Evolutionary conservation across 345 rosid species (phyloP), one percentile per base, ranked within the genome.

Genomic region (Citrus sp.): DNA sequence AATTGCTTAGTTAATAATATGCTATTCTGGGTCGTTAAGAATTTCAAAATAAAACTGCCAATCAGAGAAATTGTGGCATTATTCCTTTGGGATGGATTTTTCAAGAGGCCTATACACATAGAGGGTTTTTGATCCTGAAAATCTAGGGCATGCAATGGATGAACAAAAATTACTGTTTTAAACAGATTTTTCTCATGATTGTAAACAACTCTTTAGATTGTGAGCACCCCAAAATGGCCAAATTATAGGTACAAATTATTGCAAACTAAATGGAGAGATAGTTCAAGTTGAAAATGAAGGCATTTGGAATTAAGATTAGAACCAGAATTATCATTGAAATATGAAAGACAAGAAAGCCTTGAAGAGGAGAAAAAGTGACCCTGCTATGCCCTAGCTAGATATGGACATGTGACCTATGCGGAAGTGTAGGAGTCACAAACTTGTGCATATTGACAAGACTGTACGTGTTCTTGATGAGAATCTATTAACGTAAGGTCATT

Each of bases 1-100:
- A 24, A 46, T 74, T 54, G n/a, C 64, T 37, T 28, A 54, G 56
- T 78, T 71, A 22, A 14, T 35, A 10, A 22, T 25, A 10, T 67
- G 4, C 74, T 67, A 67, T 79, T 74, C 49, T 59, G 55, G 55
- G 70, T 35, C 32, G 14, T 34, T 16, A 28, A 74, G 55, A 67
- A 67, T 67, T 58, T 79, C 62, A 68, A 35, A 40, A 16, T 67
- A 62, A 79, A 24, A 7, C n/a, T 67, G 27, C 61, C 69, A 59
- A 28, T 46, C 25, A 7, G 56, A 22, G 73, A 55, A 58, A 19
- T 58, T 67, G 46, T 8, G 40, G 56, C 19, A 21, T 19, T 54
- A 24, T 46, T 32, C 32, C 30, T 32, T 28, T 28, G 70, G 58
- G 61, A 0, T 46, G 46, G 25, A 66, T 62, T 55, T 79, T 38